Conservation (phyloP, 768 basidiomycete genomes). For the Chalciporus sphaerocephalus region DNA sequence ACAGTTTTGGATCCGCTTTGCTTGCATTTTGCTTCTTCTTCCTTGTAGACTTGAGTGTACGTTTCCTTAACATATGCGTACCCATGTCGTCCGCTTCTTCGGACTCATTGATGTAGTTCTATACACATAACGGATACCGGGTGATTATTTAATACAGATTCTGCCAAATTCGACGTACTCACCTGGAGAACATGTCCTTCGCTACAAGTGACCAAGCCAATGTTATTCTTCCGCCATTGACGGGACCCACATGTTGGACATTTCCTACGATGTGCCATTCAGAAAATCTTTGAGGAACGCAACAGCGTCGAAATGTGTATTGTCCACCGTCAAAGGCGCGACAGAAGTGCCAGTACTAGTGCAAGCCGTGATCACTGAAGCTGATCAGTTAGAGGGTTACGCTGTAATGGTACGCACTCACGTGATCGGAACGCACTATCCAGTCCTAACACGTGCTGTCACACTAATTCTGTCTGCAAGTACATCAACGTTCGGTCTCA, state of each 20-base stretch:
- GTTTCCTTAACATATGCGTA: constrained; percentile 59
- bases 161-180: constrained; percentile 14
- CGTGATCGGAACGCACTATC: constrained; percentile 5
- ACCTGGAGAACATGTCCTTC: constrained; percentile 93
- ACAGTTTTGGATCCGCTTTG: constrained; percentile 62
- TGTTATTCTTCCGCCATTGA: constrained; percentile 84
- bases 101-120: constrained; percentile 84
- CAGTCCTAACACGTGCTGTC: too few relatives aligned
- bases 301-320: not conserved
- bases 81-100: constrained; percentile 63
- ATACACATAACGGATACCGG: not conserved
- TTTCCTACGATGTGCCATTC: constrained; percentile 55
- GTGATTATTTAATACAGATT: not conserved
- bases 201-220: constrained; percentile 79
- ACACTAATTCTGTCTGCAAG: too few relatives aligned
- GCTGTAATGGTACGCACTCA: not conserved
- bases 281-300: not conserved
- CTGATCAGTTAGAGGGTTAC: too few relatives aligned
- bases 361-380: too few relatives aligned
- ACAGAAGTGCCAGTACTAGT: too few relatives aligned
- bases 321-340: not conserved
- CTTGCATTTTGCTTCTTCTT: constrained; percentile 49
- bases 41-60: constrained; percentile 55
- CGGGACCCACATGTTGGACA: constrained; percentile 80
- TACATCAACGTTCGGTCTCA: not conserved